phyloP scores from a whole-genome alignment of 1,284 basidiomycete species.

The Pseudozyma tsukubaensis region DNA sequence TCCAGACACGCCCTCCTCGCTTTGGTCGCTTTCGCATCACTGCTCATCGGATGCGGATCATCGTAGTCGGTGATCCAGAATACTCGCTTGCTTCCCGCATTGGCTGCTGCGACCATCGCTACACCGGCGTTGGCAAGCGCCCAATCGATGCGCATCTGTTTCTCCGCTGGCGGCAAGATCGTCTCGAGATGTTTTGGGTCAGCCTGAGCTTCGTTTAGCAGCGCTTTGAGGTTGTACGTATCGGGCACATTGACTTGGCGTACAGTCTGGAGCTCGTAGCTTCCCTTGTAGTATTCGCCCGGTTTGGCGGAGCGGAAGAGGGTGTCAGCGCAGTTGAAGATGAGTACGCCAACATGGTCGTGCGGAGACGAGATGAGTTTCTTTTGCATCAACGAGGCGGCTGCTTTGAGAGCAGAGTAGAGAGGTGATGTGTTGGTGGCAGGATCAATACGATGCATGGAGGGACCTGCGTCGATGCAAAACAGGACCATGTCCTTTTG shows the following conservation, averaged over 20 bases:
- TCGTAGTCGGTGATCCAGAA: conserved; percentile 95
- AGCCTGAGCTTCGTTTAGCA: conserved; percentile 72
- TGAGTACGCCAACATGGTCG: conserved; percentile 86
- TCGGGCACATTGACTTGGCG: conserved; percentile 80
- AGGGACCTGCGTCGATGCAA: conserved; percentile 89
- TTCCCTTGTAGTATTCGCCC: conserved; percentile 74
- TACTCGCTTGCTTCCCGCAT: conserved; percentile 86
- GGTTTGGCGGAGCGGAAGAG: conserved; percentile 66
- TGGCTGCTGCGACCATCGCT: conserved; percentile 75
- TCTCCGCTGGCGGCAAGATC: conserved; percentile 68
- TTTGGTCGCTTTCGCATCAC: conserved; percentile 70
- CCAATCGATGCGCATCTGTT: conserved; percentile 74
- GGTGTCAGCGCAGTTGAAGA: conserved; percentile 85
- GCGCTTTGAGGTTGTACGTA: conserved; percentile 56
- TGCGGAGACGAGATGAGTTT: conserved; percentile 88
- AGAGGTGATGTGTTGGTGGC: conserved; percentile 65
- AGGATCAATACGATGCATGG: conserved; percentile 77
- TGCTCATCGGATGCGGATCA: conserved; percentile 70
- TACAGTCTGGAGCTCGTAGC: conserved; percentile 81
- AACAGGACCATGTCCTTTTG: conserved; percentile 74
- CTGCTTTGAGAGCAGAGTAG: conserved; percentile 79
- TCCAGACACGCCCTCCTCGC: conserved; percentile 41
- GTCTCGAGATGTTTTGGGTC: conserved; percentile 62
- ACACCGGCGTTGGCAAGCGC: conserved; percentile 72
- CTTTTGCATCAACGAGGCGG: conserved; percentile 84